phyloP scores from a whole-genome alignment of 2,329 filamentous ascomycete species.

The Ilyonectria sp. region DNA sequence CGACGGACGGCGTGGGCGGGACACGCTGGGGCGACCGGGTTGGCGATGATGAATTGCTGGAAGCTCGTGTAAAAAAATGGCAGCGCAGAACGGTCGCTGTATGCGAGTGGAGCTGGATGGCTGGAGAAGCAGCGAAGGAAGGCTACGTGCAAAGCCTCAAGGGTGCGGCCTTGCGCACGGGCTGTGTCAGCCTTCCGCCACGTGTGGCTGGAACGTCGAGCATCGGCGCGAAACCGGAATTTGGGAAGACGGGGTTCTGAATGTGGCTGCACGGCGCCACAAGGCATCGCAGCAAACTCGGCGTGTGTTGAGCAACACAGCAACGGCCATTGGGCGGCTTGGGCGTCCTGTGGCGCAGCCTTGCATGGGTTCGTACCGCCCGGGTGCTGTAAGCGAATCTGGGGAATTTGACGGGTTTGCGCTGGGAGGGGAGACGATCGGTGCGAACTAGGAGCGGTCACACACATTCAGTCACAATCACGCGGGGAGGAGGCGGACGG shows the following conservation, averaged over 20 bases:
- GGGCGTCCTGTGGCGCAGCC: slow-evolving; percentile 31
- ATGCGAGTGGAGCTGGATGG: slow-evolving; percentile 31
- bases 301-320: slow-evolving; percentile 23
- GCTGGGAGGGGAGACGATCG: slow-evolving; percentile 1
- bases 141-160: slow-evolving; percentile 19
- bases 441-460: slow-evolving; percentile 26
- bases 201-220: slow-evolving; percentile 22
- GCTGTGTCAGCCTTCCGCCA: slow-evolving; percentile 20
- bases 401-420: slow-evolving; percentile 35
- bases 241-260: background rate
- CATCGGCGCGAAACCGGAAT: slow-evolving; percentile 26
- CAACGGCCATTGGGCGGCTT: slow-evolving; percentile 35
- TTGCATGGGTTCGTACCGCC: slow-evolving; percentile 35
- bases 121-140: slow-evolving; percentile 20
- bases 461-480: background rate
- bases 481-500: background rate
- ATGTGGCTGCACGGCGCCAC: slow-evolving; percentile 15
- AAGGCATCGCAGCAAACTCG: slow-evolving; percentile 6
- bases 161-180: background rate
- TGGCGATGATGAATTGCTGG: slow-evolving; percentile 5
- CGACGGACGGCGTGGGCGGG: background rate
- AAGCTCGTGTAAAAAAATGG: slow-evolving; percentile 18
- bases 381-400: slow-evolving; percentile 25
- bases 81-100: slow-evolving; percentile 21
- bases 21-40: background rate